Conservation (phyloP, 768 basidiomycete species). For the Lyophyllum atratum region DNA sequence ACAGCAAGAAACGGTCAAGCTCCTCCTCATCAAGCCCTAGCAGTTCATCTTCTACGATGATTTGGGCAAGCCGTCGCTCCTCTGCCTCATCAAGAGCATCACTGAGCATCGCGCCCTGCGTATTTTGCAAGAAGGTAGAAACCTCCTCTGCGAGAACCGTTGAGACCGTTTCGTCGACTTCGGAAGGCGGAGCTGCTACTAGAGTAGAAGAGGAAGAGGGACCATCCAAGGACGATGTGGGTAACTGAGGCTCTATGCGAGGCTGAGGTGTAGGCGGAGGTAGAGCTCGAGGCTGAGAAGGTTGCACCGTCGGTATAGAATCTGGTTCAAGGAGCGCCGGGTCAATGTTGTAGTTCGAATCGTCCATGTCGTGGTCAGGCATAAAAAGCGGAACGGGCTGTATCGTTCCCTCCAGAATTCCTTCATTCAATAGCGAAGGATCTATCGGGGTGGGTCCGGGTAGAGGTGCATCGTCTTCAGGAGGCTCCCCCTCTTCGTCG, state of each 20-base stretch:
- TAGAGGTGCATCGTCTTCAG: slow-evolving; percentile 24
- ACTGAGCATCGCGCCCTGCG: slow-evolving; percentile 58
- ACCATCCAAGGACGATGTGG: background rate
- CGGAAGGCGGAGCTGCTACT: slow-evolving; percentile 31
- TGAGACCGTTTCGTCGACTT: slow-evolving; percentile 62
- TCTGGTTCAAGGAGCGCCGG: slow-evolving; percentile 44
- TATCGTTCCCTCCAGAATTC: slow-evolving; percentile 64
- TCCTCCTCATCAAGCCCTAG: slow-evolving; percentile 89
- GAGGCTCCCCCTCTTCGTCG: slow-evolving; percentile 27
- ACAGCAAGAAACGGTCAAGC: slow-evolving; percentile 76
- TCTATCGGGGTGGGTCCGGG: slow-evolving; percentile 43
- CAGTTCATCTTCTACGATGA: slow-evolving; percentile 60
- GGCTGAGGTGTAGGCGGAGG: background rate
- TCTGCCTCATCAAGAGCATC: slow-evolving; percentile 71
- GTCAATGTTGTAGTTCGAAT: slow-evolving; percentile 52
- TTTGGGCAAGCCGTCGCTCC: slow-evolving; percentile 56
- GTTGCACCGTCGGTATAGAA: background rate
- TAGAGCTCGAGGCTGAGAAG: background rate
- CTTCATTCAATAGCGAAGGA: slow-evolving; percentile 59
- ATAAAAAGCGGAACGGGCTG: slow-evolving; percentile 43
- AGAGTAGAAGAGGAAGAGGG: slow-evolving; percentile 14
- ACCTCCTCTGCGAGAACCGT: slow-evolving; percentile 72
- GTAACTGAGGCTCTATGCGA: background rate
- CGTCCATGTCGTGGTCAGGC: slow-evolving; percentile 46
- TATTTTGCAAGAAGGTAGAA: slow-evolving; percentile 59